Base-by-base conservation (phyloP, 2,329 filamentous ascomycete species). In the Acephala macrosclerotiorum region DNA sequence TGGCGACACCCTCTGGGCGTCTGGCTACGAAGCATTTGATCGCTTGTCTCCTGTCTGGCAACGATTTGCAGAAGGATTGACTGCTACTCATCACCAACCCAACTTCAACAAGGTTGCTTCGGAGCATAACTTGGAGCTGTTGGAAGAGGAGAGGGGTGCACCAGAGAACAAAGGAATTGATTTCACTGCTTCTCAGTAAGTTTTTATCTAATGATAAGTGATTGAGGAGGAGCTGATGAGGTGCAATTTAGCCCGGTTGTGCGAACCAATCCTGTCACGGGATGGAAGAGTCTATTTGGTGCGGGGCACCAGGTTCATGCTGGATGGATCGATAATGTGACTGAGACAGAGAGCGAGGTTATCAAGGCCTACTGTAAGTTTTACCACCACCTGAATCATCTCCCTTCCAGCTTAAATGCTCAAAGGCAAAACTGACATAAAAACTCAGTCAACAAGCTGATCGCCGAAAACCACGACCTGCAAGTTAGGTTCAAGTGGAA, bases 181-280 rank as follows among this genome's bases (percentile, higher is more conserved):
- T 18, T 59, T 67, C 40, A 76, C 74, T 47, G 82, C 86, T 0
- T 78, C 80, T 2, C 84, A 86, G 68, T 70, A 61, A 51, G 68
- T 42, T 20, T 55, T 14, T 1, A 3, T 20, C 3, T 9, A 1
- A 36, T 33, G 2, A n/a, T 22, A 18, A 9, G 26, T 12, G 2
- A 55, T 36, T 22, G 60, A 38, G 2, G 11, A 33, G 14, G 18
- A 29, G 9, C 26, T 25, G 42, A 36, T 35, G 5, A 6, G 12
- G 12, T 12, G 12, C 22, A 38, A 38, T n/a, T 14, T 9, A 61
- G 67, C 64, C 85, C 86, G 1, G 77, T 88, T 2, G 78, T 88
- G 49, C 81, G 87, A 2, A 89, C 86, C 5, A 89, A 89, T 71
- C 87, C 69, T 1, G 67, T 86, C 1, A 87, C 84, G 2, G 85